Conservation (phyloP, 768 basidiomycete species). For the Hysterangium stoloniferum region DNA sequence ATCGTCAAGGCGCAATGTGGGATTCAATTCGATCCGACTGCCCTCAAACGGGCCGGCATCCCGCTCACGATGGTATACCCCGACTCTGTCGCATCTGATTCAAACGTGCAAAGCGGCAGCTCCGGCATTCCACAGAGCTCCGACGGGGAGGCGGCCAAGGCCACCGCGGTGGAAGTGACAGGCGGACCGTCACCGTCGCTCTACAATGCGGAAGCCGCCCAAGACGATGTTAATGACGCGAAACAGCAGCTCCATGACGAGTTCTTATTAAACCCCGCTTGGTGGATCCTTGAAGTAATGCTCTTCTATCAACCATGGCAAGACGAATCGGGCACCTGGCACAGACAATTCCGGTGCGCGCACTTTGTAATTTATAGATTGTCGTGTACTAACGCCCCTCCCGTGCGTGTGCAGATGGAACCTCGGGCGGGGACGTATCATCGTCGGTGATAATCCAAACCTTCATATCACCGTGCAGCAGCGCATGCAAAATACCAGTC, state of each 20-base stretch:
- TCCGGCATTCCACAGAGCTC: not conserved
- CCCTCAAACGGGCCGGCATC: constrained; percentile 31
- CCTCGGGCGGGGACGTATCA: constrained; percentile 48
- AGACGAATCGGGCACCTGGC: constrained; percentile 47
- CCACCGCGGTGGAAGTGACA: not conserved
- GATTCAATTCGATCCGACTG: constrained; percentile 45
- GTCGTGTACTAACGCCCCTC: constrained; percentile 6
- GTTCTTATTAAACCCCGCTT: constrained; percentile 35
- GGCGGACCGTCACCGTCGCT: not conserved
- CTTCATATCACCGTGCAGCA: constrained; percentile 60
- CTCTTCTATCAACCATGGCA: constrained; percentile 51
- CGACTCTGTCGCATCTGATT: not conserved
- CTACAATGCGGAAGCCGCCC: not conserved
- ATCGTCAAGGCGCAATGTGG: constrained; percentile 49
- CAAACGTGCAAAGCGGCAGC: not conserved
- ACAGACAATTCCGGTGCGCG: constrained; percentile 45
- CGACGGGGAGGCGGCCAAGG: not conserved
- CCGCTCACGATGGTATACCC: constrained; percentile 26
- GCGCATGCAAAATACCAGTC: constrained; percentile 39
- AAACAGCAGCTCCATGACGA: constrained; percentile 48
- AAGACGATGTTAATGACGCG: constrained; percentile 28
- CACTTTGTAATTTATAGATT: constrained; percentile 12
- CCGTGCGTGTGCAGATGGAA: constrained; percentile 33
- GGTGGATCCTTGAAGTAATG: constrained; percentile 72
- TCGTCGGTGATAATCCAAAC: constrained; percentile 38